phyloP scores from a whole-genome alignment of 2,329 filamentous ascomycete species.

The Phialemonium atrogriseum region DNA sequence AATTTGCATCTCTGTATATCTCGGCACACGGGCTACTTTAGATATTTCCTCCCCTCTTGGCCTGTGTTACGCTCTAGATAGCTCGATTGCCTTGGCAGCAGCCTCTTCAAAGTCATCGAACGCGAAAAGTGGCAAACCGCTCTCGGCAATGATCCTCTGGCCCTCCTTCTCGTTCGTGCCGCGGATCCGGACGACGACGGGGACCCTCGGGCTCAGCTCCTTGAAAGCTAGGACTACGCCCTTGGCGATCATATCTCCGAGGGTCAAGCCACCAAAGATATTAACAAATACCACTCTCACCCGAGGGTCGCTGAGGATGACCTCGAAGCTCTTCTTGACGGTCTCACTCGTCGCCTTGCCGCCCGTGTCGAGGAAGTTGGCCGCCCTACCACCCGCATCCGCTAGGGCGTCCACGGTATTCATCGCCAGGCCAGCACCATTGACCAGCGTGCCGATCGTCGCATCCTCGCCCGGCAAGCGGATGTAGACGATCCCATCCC shows the following conservation, averaged over 20 bases:
- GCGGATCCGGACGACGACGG: conserved; percentile 68
- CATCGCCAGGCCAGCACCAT: conserved; percentile 85
- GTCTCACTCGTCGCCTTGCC: conserved; percentile 80
- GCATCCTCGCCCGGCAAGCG: conserved; percentile 40
- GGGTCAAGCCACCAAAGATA: conserved; percentile 51
- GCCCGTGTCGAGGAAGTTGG: conserved; percentile 86
- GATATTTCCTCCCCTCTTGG: too few relatives aligned
- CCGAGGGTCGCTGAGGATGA: conserved; percentile 62
- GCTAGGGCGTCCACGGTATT: conserved; percentile 78
- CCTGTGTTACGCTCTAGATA: conserved; percentile 24
- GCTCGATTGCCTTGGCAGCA: conserved; percentile 54
- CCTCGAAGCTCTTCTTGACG: conserved; percentile 66
- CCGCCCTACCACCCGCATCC: conserved; percentile 56
- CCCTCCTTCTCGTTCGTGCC: conserved; percentile 68
- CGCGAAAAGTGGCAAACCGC: conserved; percentile 58
- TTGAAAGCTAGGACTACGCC: conserved; percentile 66
- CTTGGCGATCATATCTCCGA: conserved; percentile 74
- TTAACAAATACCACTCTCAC: conserved; percentile 61
- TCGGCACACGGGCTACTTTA: too few relatives aligned
- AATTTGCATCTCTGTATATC: background rate
- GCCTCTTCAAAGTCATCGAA: conserved; percentile 72
- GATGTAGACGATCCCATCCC: conserved; percentile 75
- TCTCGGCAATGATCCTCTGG: conserved; percentile 60
- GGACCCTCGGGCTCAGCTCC: conserved; percentile 57
- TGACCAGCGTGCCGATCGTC: conserved; percentile 76